phyloP scores from a whole-genome alignment of 768 basidiomycete genomes.

The Mycena crocata region DNA sequence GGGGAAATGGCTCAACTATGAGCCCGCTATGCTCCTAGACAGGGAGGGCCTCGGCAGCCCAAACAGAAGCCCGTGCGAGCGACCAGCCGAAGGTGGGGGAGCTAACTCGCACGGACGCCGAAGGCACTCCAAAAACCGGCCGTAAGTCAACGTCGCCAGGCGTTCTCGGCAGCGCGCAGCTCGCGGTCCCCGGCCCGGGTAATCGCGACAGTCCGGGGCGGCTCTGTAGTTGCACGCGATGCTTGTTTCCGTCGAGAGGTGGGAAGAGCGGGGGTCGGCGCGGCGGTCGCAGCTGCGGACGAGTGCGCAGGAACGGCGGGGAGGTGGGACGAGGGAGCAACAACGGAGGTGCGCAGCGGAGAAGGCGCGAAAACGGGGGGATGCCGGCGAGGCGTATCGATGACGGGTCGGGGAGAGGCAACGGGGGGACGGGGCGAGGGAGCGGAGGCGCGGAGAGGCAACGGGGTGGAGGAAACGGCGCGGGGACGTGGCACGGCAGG shows the following conservation, averaged over 20 bases:
- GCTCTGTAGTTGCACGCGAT: too few species aligned
- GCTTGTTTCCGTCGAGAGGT: background rate
- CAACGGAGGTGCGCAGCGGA: too few species aligned
- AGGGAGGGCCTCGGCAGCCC: constrained; percentile 18
- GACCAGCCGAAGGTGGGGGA: constrained; percentile 21
- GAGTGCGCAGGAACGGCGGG: too few species aligned
- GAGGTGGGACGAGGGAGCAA: background rate
- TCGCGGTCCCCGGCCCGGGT: background rate
- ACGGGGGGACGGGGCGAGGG: too few species aligned
- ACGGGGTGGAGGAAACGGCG: background rate
- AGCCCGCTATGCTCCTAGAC: constrained; percentile 7
- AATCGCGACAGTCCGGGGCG: too few species aligned
- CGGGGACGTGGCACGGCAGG: too few species aligned
- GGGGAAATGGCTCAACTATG: constrained; percentile 7
- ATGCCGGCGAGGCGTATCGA: too few species aligned
- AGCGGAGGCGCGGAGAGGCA: background rate
- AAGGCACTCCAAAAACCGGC: constrained; percentile 11
- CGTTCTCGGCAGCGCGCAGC: background rate
- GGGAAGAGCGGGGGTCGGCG: background rate
- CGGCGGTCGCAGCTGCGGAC: background rate
- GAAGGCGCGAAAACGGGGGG: too few species aligned
- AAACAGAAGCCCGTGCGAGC: background rate
- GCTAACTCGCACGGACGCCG: constrained; percentile 4
- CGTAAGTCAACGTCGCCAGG: background rate
- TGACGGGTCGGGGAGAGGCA: background rate